A percentile compares a stretch with the other conserved stretches of the same genome.
phyloP scores from a whole-genome alignment of 441 rosid genomes.

The Francoa sonchifolia region DNA sequence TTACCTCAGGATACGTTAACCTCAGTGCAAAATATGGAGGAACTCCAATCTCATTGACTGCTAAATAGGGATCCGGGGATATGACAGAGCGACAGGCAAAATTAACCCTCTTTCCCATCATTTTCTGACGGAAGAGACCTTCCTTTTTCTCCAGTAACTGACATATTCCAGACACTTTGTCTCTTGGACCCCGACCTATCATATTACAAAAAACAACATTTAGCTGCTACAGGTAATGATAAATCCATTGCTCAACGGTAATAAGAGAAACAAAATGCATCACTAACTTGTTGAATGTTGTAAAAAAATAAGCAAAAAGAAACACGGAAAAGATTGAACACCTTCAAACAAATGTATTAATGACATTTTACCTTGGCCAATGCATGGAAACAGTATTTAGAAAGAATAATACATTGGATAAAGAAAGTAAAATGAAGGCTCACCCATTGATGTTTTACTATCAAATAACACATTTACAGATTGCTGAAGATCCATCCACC shows the following conservation, averaged over 20 bases:
- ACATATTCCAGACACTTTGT: slow-evolving; percentile 56
- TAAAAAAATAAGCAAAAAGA: background rate
- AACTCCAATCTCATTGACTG: slow-evolving; percentile 95
- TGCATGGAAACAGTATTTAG: background rate
- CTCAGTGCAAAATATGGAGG: slow-evolving; percentile 87
- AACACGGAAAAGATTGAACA: too few species aligned
- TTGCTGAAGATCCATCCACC: slow-evolving; percentile 90
- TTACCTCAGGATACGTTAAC: slow-evolving; percentile 97
- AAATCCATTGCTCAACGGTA: too few species aligned
- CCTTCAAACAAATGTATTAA: too few species aligned
- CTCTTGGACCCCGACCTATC: slow-evolving; percentile 56
- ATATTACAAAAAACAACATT: slow-evolving; percentile 7
- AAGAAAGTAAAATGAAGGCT: slow-evolving; percentile 12
- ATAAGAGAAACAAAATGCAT: too few species aligned
- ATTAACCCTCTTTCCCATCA: slow-evolving; percentile 99
- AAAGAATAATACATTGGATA: too few species aligned
- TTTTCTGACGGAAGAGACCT: slow-evolving; percentile 92
- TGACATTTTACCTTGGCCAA: background rate
- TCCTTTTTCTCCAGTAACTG: slow-evolving; percentile 97
- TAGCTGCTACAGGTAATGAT: slow-evolving; percentile 9
- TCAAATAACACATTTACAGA: slow-evolving; percentile 66
- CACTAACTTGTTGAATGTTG: background rate
- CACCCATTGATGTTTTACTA: slow-evolving; percentile 69
- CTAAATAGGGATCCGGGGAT: slow-evolving; percentile 96
- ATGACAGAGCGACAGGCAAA: slow-evolving; percentile 97